Evolutionary conservation across 208 protist species (phyloP), one percentile per base, ranked within the genome.

Genomic region (Crithidia thermophila): DNA sequence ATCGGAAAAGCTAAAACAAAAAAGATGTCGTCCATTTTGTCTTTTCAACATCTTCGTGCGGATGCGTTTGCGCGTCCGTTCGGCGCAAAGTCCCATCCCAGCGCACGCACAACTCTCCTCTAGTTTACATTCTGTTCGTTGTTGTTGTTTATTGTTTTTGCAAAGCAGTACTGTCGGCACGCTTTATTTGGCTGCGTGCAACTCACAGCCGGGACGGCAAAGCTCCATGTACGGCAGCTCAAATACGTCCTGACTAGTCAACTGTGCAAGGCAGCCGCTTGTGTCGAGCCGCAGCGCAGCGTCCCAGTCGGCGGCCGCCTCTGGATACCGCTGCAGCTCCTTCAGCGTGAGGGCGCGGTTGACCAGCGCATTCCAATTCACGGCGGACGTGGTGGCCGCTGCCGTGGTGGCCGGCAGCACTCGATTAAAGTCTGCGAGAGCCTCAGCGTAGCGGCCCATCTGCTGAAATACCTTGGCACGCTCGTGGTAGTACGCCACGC

Each of bases 311-410:
- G 67, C 63, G 3, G 95, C 85, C 5, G 92, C 86, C 18, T 81
- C 86, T 0, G 90, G 83, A 57, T 95, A 96, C 13, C 66, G 50
- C 21, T 74, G 56, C 45, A 96, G 39, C 23, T 81, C 72, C 76
- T 97, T 97, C 64, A 90, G 61, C 18, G 90, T 90, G 47, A 98
- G 89, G 20, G 91, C 80, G 0, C 95, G 82, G 6, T 92, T 82
- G 30, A 98, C 81, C 27, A 94, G 69, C 1, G 90, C 92, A 27
- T 81, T 77, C 45, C 90, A 76, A 6, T 55, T 51, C 20, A 53
- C 23, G 3, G 51, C 37, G 14, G 20, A 14, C 18, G 27, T 14
- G 18, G n/a, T 0, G 18, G 36, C 45, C 47, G 23, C 6, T 14
- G 40, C 4, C 6, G 40, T 34, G 11, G 51, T 25, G 18, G 8